Base-by-base conservation (phyloP, 164 flowering plant genomes). In the Umbellularia californica region DNA sequence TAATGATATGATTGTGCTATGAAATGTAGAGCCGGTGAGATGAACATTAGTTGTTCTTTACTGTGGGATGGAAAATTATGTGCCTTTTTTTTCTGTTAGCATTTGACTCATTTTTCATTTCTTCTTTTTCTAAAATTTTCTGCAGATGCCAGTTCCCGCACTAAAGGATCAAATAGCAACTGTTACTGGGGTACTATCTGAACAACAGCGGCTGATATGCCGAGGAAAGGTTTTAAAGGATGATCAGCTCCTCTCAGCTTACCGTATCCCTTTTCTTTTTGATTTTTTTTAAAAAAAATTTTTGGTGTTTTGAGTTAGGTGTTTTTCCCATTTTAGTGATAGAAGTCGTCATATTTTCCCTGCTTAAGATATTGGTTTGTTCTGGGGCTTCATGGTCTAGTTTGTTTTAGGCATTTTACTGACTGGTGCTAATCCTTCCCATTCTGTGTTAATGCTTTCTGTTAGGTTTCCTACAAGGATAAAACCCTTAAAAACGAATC, bases 161-260 rank as follows among this genome's bases (percentile, higher is more conserved):
- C 74, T 95, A 77, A 95, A 95, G 83, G 91, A 90, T 30, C 96
- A 92, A 75, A 90, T 95, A 82, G 93, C 97, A 71, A 80, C 88
- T 41, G 86, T 89, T 28, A 95, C 98, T 67, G 97, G 99, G 52
- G 92, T 93, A 68, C 68, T 90, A 70, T 88, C 98, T 27, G 95
- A 90, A 65, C 96, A 90, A 75, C 99, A 95, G 65, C 92, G 99
- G 24, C 86, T 93, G 51, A 95, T 95, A 79, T 95, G 98, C 71
- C 96, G 95, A 35, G 98, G 99, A 67, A 93, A 86, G 81, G 99
- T 95, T 72, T 80, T 95, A 70, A 95, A 89, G 82, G 99, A 95
- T 87, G 97, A 95, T 80, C 97, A 92, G 72, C 98, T 92, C 20
- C 93, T 95, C 3, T 93, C 98, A 72, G 97, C 99, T 74, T 95